Base-by-base conservation (phyloP, 768 basidiomycete species). In the Mycena pura region DNA sequence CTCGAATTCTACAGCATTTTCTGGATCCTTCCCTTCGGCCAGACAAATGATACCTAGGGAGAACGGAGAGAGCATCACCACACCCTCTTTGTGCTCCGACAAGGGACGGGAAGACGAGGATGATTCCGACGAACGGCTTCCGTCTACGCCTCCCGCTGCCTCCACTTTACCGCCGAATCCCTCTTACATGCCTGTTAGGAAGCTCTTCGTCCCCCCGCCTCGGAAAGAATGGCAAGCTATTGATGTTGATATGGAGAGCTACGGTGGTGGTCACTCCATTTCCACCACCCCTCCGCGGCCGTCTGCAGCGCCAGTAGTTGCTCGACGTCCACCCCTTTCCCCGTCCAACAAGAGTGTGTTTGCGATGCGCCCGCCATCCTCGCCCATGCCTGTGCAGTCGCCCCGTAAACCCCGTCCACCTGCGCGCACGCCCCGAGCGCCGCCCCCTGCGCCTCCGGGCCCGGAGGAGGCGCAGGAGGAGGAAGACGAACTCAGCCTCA, bases 61-160 rank as follows among this genome's bases (percentile, higher is more conserved):
- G 21, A 63, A 56, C 11, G 55, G 57, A 22, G 52, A 31, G 21
- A 63, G 62, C 11, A 54, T 68, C 2, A 70, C 83, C 7, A 92
- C 91, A 0, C 91, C 91, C 0, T 91, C 90, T 0, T 76, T 92
- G 15, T 89, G 85, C 67, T 92, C 91, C 3, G 91, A 92, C 69
- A 88, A 89, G 57, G 89, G 87, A 36, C 74, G 75, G 48, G 82
- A 82, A 15, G 79, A 84, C 29, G 83, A 83, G 31, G 76, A 73
- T 1, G 80, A 78, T 49, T 78, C 78, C 5, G 82, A 85, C 36
- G 86, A 86, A 45, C 72, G 74, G 6, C 79, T 78, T 4, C 82
- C 81, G 1, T 82, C 83, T 6, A 87, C 87, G 2, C 87, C 88
- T 40, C 83, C 75, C n/a, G n/a, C n/a, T 22, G 59, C 58, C 25